Evolutionary conservation across 1,284 basidiomycete species (phyloP), one percentile per base, ranked within the genome.

Genomic region (Rhodotorula sp.): DNA sequence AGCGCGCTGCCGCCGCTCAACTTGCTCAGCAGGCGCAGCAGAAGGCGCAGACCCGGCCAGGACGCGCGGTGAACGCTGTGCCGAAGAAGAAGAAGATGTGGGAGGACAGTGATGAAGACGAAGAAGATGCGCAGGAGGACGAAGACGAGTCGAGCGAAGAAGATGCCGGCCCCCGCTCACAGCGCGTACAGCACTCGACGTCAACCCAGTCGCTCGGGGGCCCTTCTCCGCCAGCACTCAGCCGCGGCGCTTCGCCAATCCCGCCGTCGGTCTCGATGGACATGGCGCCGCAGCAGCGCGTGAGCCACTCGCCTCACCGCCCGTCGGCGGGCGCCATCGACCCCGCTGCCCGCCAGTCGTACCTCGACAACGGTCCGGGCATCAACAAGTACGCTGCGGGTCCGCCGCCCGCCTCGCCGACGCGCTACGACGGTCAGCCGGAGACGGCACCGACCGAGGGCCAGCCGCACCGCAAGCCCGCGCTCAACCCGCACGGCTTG

Each of bases 401-500:
- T 8, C 53, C 59, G 3, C 50, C 64, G 19, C 25, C 45, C 21
- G 61, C 57, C 5, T 61, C 71, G 17, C 46, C 64, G 7, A 62
- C 55, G 55, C 68, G 71, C 13, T 53, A 72, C 41, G 59, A 61
- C 44, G 58, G 64, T 50, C 34, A 34, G 34, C 44, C 13, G 61
- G 54, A 46, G 7, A 60, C 42, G 52, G 52, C 34, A 13, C 56
- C 53, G 23, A 50, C 59, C 42, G 55, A 57, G 8, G 50, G 61
- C 21, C 57, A 58, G 9, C 49, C 53, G 56, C 50, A 53, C 4
- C 57, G 79, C 71, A 79, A 78, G 53, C 76, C 79, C 5, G 69
- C 70, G 21, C 65, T 76, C 25, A 72, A 66, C 64, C 70, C 75
- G n/a, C 75, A 58, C 77, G 96, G 96, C 14, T 84, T 99, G 19